A percentile compares a stretch with the other conserved stretches of the same genome.
Conservation (phyloP, 148 eudicot genomes). For the Cornus controversa region DNA sequence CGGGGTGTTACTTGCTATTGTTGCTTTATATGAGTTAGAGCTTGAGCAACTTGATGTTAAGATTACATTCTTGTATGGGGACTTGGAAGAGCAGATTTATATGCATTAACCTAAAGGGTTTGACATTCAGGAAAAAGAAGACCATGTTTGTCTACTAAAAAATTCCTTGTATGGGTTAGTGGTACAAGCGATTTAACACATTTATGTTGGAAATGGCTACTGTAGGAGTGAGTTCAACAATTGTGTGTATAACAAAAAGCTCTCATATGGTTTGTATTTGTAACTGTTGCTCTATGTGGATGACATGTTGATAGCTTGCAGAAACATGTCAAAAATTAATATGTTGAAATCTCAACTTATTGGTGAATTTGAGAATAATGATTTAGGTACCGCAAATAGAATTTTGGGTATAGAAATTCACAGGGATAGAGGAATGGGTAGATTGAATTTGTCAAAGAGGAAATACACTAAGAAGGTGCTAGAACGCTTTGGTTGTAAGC, state of each 20-base stretch:
- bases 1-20: background rate
- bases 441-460: too few relatives aligned
- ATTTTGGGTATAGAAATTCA: background rate
- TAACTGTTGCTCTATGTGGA: constrained; percentile 11
- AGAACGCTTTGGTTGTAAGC: background rate
- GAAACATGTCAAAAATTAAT: background rate
- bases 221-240: background rate
- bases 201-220: background rate
- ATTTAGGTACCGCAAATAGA: background rate
- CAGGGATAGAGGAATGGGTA: too few relatives aligned
- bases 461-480: too few relatives aligned
- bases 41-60: constrained; percentile 17
- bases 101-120: background rate
- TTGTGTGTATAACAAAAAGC: constrained; percentile 10
- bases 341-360: too few relatives aligned
- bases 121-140: background rate
- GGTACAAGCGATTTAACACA: background rate
- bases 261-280: background rate
- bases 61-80: constrained; percentile 3
- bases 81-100: background rate
- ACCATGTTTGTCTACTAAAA: background rate
- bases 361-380: too few relatives aligned
- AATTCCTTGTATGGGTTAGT: background rate
- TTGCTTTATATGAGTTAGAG: background rate
- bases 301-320: background rate